A percentile compares a stretch with the other conserved stretches of the same genome.
Conservation (phyloP, 352 stramenopile species). For the Globisporangium uncinulatum region DNA sequence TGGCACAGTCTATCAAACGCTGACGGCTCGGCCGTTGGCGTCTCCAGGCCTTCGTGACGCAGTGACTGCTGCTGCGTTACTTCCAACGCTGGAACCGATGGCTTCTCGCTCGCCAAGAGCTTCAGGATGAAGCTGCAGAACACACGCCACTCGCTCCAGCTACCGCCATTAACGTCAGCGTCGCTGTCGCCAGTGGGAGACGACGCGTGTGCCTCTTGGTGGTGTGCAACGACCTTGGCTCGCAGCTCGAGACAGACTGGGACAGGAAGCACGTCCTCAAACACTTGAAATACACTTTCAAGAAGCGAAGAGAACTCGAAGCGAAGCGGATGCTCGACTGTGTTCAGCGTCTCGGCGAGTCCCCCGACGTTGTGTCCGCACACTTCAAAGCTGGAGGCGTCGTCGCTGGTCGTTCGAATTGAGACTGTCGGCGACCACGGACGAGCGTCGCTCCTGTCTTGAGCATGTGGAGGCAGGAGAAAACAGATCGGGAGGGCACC, state of each 20-base stretch:
- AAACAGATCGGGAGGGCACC: slow-evolving; percentile 25
- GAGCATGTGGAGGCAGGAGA: slow-evolving; percentile 15
- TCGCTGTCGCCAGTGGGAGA: background rate
- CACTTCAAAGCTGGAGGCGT: slow-evolving; percentile 25
- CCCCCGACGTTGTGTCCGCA: slow-evolving; percentile 12
- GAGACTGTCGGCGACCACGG: slow-evolving; percentile 15
- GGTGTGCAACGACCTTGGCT: slow-evolving; percentile 4
- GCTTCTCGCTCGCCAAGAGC: background rate
- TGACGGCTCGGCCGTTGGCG: slow-evolving; percentile 12
- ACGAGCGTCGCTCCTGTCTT: slow-evolving; percentile 4
- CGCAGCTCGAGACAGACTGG: slow-evolving; percentile 6
- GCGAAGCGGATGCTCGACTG: slow-evolving; percentile 38
- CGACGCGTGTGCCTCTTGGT: background rate
- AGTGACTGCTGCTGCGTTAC: background rate
- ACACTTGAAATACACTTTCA: slow-evolving; percentile 25
- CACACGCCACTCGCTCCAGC: slow-evolving; percentile 7
- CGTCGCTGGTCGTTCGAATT: slow-evolving; percentile 20
- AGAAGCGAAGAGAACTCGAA: slow-evolving; percentile 21
- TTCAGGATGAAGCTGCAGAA: slow-evolving; percentile 4
- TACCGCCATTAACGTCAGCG: background rate
- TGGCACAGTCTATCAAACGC: slow-evolving; percentile 39
- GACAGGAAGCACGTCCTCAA: slow-evolving; percentile 24
- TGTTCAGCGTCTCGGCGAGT: slow-evolving; percentile 18
- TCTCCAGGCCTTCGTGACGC: background rate
- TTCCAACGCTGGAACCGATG: background rate